phyloP scores from a whole-genome alignment of 495 filamentous ascomycete genomes.

The Xylaria castorea region DNA sequence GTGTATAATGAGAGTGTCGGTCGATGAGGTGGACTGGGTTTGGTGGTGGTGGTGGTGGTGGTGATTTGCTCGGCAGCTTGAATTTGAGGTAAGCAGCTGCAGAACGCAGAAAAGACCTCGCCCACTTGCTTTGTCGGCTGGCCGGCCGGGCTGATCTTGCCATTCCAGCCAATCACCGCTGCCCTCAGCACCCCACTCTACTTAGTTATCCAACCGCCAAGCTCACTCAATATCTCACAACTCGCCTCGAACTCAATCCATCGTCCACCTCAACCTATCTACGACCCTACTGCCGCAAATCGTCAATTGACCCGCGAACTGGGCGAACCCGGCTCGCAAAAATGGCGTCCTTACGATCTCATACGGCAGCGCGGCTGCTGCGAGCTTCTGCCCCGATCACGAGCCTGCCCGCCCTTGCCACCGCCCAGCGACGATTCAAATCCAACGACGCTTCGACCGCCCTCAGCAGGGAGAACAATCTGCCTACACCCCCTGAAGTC shows the following conservation, averaged over 20 bases:
- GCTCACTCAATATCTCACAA: constrained; percentile 16
- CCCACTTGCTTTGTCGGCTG: constrained; percentile 23
- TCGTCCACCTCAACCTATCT: neutral
- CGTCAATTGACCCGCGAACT: constrained; percentile 23
- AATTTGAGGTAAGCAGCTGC: constrained; percentile 35
- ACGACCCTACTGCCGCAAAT: constrained; percentile 19
- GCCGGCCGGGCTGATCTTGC: constrained; percentile 24
- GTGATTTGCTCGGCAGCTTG: constrained; percentile 41
- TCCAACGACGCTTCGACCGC: constrained; percentile 46
- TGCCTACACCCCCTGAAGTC: constrained; percentile 40
- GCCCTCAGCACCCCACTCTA: constrained; percentile 1
- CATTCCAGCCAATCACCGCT: constrained; percentile 39
- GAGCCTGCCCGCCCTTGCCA: constrained; percentile 44
- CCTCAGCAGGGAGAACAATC: constrained; percentile 29
- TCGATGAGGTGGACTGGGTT: constrained; percentile 13
- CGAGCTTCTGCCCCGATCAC: constrained; percentile 47
- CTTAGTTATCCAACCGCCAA: constrained; percentile 22
- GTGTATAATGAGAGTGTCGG: constrained; percentile 35
- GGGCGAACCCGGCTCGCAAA: constrained; percentile 11
- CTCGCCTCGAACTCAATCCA: constrained; percentile 2
- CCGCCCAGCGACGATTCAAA: constrained; percentile 55
- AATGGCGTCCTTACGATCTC: constrained; percentile 50
- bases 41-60: constrained; percentile 33
- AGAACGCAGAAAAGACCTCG: constrained; percentile 50
- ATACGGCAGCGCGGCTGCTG: constrained; percentile 52